Base-by-base conservation (phyloP, 2,329 filamentous ascomycete genomes). In the Penicillium psychrosexuale region DNA sequence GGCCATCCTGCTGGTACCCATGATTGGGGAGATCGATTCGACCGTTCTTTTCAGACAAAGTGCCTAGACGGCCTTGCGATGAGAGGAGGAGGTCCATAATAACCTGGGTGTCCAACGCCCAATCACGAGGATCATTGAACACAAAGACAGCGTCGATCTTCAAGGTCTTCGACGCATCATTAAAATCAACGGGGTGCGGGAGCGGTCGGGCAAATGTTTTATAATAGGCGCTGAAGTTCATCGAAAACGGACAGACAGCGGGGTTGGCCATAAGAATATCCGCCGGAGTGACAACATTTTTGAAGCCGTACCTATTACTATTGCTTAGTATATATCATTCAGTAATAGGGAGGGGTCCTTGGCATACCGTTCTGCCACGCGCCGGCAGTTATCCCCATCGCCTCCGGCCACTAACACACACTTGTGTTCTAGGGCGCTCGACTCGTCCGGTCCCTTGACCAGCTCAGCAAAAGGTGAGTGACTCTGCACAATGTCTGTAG, bases 71-170 rank as follows among this genome's bases (percentile, higher is more conserved):
- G 17, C 94, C 94, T n/a, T 81, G 66, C 17, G 84, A 79, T 0
- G 92, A 96, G 38, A 96, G 80, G 7, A 97, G 78, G 11, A 96
- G 77, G 72, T 99, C 94, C 51, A 88, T 74, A 54, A 97, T 88
- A 64, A 97, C 78, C 69, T 96, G 89, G 2, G 85, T 85, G 72
- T 97, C 93, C 9, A 97, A 81, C 0, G 89, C 91, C 94, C 94
- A 99, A 77, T 99, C 94, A 53, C 94, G 84, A 3, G 94, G 92
- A 73, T 97, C 94, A 71, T 96, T 96, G 81, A 93, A 97, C 7
- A 97, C 88, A 66, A 97, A 88, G 28, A 97, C 84, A 28, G 92
- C 91, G 68, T 96, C 91, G 63, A 99, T 88, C 64, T 90, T 91
- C 45, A 93, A 80, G 17, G 78, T 80, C 13, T 77, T 75, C 0